Base-by-base conservation (phyloP, 345 rosid genomes). In the Linum lewisii region DNA sequence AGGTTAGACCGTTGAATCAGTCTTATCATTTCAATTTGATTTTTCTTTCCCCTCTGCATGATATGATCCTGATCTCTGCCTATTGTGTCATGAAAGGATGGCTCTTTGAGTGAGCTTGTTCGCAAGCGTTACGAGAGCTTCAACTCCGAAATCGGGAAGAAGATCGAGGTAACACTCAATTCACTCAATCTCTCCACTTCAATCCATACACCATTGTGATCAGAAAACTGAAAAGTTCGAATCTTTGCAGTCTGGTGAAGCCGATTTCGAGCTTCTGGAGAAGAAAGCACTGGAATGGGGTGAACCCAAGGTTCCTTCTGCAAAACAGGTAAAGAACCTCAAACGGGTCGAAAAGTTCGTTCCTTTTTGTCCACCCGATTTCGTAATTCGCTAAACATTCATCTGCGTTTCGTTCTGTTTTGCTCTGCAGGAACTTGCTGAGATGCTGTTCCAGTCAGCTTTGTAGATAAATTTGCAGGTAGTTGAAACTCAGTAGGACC, bases 401-500 rank as follows among this genome's bases (percentile, higher is more conserved):
- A 58, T 19, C 25, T 16, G 10, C 7, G 19, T 58, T 24, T 54
- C 6, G 24, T 6, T 61, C 19, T 68, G 53, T 58, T 26, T 9
- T 9, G 6, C 64, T 37, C 58, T 77, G 79, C 81, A 88, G 97
- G 98, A 92, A 66, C 91, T 89, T 9, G 95, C 95, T 18, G 97
- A 93, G 85, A 86, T 93, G 97, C 75, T 93, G 32, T 86, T 93
- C 76, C 91, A 86, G 47, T 83, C 84, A 58, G 84, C 82, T n/a
- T 42, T 82, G 29, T 82, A 73, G 67, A 52, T 22, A n/a, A 13
- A 3, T 29, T 51, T 24, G 21, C 4, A 23, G 13, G 2, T 21
- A 9, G 36, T 9, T 14, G 6, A 19, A 18, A 4, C 5, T 52
- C 56, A 21, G 22, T 51, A 29, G 21, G 42, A 25, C 24, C 23